Conservation (phyloP, 176 grass and related monocot species). For the Oropetium thomaeum region DNA sequence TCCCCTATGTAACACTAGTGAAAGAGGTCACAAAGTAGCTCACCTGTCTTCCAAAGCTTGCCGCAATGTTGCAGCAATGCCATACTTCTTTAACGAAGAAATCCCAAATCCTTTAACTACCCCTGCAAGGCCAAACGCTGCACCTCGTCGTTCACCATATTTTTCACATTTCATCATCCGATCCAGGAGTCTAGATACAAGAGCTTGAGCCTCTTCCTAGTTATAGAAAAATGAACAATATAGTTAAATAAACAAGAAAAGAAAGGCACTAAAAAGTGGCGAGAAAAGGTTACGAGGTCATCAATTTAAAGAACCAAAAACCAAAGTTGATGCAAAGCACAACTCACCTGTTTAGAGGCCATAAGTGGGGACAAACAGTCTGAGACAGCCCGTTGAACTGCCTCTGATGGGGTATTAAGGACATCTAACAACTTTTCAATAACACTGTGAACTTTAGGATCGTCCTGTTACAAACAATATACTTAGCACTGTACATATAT, state of each 20-base stretch:
- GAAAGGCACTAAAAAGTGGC: background rate
- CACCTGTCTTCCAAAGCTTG: conserved; percentile 86
- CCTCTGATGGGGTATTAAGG: conserved; percentile 92
- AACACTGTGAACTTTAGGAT: conserved; percentile 97
- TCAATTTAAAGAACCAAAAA: conserved; percentile 1
- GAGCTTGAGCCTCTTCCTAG: conserved; percentile 86
- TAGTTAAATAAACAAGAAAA: conserved; percentile 20
- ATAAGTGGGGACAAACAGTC: conserved; percentile 95
- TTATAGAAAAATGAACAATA: conserved; percentile 17
- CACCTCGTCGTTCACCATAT: conserved; percentile 89
- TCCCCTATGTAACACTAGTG: background rate
- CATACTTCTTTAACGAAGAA: conserved; percentile 92
- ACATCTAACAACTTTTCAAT: conserved; percentile 96
- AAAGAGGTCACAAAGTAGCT: conserved; percentile 17
- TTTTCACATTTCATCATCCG: conserved; percentile 90
- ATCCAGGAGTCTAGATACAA: conserved; percentile 78
- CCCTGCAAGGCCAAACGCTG: conserved; percentile 97
- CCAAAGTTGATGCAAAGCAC: conserved; percentile 10
- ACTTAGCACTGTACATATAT: conserved; percentile 23
- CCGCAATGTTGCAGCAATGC: conserved; percentile 57
- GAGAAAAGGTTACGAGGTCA: background rate
- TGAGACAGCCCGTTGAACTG: conserved; percentile 91
- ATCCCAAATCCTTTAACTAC: conserved; percentile 93
- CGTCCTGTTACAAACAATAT: conserved; percentile 60
- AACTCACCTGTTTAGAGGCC: conserved; percentile 76